phyloP scores from a whole-genome alignment of 2,329 filamentous ascomycete genomes.

The Aspergillus luchuensis region DNA sequence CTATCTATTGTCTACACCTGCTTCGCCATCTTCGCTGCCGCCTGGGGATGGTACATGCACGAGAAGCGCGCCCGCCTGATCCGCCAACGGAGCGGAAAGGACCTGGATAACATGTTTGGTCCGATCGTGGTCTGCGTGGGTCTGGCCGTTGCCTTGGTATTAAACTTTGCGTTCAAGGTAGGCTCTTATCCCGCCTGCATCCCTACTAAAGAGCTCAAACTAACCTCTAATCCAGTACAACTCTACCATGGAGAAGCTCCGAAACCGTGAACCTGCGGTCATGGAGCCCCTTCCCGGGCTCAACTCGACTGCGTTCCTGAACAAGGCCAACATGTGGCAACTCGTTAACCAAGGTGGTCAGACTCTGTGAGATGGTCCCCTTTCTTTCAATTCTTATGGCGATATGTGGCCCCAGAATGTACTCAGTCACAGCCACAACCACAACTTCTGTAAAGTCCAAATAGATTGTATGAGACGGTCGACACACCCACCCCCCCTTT shows the following conservation, averaged over 20 bases:
- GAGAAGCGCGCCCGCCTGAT: conserved; percentile 77
- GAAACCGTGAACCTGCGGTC: conserved; percentile 17
- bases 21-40: conserved; percentile 79
- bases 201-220: background rate
- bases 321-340: conserved; percentile 13
- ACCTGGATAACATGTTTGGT: conserved; percentile 87
- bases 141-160: conserved; percentile 72
- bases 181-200: conserved; percentile 1
- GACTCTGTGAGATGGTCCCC: conserved; percentile 12
- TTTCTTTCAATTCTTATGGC: background rate
- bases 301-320: background rate
- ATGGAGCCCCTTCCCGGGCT: background rate
- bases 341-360: conserved; percentile 29
- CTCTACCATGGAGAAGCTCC: conserved; percentile 29
- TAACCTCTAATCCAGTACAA: conserved; percentile 32
- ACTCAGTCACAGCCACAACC: too few species aligned
- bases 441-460: background rate
- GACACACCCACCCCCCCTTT: background rate
- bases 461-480: background rate
- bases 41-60: conserved; percentile 87
- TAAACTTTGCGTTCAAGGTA: conserved; percentile 86
- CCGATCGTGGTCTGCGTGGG: conserved; percentile 81
- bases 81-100: conserved; percentile 78
- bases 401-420: background rate
- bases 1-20: conserved; percentile 82